phyloP scores from a whole-genome alignment of 78 protist genomes.

The Pelomyxa schiedti region DNA sequence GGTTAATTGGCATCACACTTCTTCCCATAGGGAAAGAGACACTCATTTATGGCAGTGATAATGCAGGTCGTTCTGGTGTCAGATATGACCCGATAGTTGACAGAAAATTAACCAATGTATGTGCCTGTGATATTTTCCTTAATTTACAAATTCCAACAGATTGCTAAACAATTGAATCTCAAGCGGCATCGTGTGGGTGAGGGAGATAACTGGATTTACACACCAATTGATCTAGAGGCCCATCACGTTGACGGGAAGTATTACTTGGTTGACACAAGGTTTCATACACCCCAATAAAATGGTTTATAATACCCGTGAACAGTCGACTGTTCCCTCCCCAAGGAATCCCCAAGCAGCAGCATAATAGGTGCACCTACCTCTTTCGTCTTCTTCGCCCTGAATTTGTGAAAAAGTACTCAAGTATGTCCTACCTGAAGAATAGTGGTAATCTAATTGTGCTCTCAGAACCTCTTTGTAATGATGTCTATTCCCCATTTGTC shows the following conservation, averaged over 20 bases:
- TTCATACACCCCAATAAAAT: too few species aligned
- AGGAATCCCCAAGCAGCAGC: slow-evolving; percentile 19
- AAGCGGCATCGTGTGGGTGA: neutral
- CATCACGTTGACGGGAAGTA: slow-evolving; percentile 44
- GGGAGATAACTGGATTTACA: neutral
- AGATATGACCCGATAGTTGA: neutral
- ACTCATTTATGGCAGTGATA: neutral
- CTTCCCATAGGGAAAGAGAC: neutral
- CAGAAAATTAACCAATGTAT: neutral
- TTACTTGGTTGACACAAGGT: slow-evolving; percentile 53
- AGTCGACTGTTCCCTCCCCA: slow-evolving; percentile 52
- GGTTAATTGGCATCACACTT: neutral
- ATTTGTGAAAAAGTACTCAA: slow-evolving; percentile 33
- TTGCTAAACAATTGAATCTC: neutral
- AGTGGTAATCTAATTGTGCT: too few species aligned
- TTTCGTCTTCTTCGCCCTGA: slow-evolving; percentile 57
- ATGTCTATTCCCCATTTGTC: too few species aligned
- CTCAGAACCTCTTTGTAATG: too few species aligned
- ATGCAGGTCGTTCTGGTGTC: neutral
- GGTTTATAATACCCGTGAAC: too few species aligned
- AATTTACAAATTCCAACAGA: neutral
- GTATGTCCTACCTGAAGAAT: too few species aligned
- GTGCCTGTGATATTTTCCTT: neutral
- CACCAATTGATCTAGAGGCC: neutral
- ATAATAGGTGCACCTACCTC: too few species aligned